Base-by-base conservation (phyloP, 192 early-diverging fungal species). In the Coemansia furcata region DNA sequence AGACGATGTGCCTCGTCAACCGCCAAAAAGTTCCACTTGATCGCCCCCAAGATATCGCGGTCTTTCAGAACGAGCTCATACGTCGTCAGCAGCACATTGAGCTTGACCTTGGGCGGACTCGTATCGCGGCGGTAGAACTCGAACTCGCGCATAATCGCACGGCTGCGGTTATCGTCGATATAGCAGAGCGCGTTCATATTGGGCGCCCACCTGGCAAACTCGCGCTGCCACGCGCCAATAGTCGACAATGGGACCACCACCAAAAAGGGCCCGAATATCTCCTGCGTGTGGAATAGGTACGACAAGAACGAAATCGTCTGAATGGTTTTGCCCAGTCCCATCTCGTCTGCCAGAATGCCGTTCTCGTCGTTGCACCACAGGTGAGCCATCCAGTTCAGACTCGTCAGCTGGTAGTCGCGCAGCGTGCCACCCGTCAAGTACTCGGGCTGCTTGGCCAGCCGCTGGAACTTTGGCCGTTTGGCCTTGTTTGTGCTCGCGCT, bases 1-100 rank as follows among this genome's bases (percentile, higher is more conserved):
- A 99, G 85, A 15, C 97, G 88, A 77, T 99, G 98, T 5, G 98
- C 98, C 78, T 99, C 98, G 65, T 99, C 98, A 1, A 99, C 95
- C 0, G 92, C 93, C 43, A 99, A 73, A 69, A 92, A 96, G 35
- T 89, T 89, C 98, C 98, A 99, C 47, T 89, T 88, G 69, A 98
- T 93, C 39, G 67, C 67, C 15, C 91, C 89, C 6, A 99, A 80
- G 47, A 90, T 71, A 30, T 87, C 88, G 19, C 90, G 89, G 73
- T 99, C 98, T 70, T 94, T 95, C 23, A 97, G 86, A 47, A 97
- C 90, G 62, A 98, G 80, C 78, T 99, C 97, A 69, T 94, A 99
- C 0, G 95, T 97, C 0, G 96, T 99, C 54, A 99, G 82, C 52
- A 99, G 76, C 23, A 92, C 95, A 55, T 98, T 98, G 79, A 98